Percentiles rank a stretch among this genome's conserved stretches.
Conservation (phyloP, 139 green algal genomes). For the Raphidocelis subcapitata region DNA sequence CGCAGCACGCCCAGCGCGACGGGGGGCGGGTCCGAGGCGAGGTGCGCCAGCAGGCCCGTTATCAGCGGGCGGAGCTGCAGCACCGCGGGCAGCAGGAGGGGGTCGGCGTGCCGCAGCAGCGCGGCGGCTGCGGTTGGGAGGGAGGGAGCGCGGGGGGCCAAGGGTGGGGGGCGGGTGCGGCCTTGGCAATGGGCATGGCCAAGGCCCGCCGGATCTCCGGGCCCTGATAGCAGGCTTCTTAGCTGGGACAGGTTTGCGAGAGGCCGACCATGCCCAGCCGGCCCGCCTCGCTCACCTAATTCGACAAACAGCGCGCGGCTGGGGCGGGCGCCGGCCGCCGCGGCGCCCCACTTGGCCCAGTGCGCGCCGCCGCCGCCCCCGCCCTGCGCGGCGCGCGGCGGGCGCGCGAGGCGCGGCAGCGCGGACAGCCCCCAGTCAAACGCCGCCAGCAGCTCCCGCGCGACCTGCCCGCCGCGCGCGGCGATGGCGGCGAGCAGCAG, state of each 20-base stretch:
- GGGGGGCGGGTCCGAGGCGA: slow-evolving; percentile 49
- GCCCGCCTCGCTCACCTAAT: background rate
- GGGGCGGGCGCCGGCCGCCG: background rate
- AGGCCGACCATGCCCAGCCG: no score
- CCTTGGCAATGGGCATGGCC: no score
- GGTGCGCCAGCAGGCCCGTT: slow-evolving; percentile 49
- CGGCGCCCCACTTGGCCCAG: background rate
- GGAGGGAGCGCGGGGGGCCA: no score
- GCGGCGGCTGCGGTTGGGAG: slow-evolving; percentile 19
- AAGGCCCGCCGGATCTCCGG: background rate
- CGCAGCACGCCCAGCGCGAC: slow-evolving; percentile 39
- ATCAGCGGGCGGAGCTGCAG: slow-evolving; percentile 44
- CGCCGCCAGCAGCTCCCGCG: slow-evolving; percentile 35
- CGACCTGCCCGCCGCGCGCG: background rate
- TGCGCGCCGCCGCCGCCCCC: no score
- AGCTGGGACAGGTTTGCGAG: no score
- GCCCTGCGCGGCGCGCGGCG: slow-evolving; percentile 13
- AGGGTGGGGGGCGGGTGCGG: no score
- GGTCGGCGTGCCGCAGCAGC: slow-evolving; percentile 42
- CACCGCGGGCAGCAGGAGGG: slow-evolving; percentile 34
- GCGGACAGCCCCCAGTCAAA: slow-evolving; percentile 61
- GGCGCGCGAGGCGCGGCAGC: slow-evolving; percentile 39
- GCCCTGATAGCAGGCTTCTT: no score
- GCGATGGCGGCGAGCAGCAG: slow-evolving; percentile 50
- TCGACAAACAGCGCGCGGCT: background rate